Conservation (phyloP, 2,329 filamentous ascomycete species). For the Lecanicillium sp. region DNA sequence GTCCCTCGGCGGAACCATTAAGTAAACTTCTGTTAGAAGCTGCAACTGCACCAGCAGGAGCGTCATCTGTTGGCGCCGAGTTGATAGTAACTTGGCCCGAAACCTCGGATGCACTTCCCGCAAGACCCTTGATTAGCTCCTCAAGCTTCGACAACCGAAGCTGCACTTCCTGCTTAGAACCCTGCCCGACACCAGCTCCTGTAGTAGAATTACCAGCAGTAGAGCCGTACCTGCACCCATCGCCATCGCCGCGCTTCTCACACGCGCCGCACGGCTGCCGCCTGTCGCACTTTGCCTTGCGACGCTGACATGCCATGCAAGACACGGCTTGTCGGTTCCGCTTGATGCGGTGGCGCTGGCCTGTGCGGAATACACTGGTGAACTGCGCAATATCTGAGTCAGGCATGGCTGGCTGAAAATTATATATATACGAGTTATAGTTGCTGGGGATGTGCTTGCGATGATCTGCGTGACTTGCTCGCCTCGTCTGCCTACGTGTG, state of each 20-base stretch:
- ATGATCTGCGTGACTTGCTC: no score
- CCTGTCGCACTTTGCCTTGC: constrained; percentile 36
- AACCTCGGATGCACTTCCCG: constrained; percentile 14
- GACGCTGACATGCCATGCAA: constrained; percentile 31
- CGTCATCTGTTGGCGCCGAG: no score
- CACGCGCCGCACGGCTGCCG: constrained; percentile 32
- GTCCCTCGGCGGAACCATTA: constrained; percentile 6
- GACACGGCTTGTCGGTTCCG: constrained; percentile 34
- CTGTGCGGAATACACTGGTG: constrained; percentile 30
- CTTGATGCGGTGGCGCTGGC: constrained; percentile 24
- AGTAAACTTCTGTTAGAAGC: no score
- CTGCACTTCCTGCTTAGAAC: constrained; percentile 27
- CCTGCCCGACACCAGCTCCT: constrained; percentile 2
- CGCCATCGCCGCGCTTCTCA: constrained; percentile 26
- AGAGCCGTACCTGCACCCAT: constrained; percentile 23
- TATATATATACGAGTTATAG: no score
- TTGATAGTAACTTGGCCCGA: no score
- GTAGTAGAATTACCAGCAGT: constrained; percentile 9
- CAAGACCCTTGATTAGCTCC: constrained; percentile 30
- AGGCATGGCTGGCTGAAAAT: constrained; percentile 4
- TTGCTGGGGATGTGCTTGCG: no score
- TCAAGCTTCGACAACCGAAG: constrained; percentile 31
- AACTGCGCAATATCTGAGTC: constrained; percentile 11
- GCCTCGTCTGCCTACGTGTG: no score
- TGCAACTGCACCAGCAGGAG: no score